Evolutionary conservation across 129 eudicot species (phyloP).

Genomic region (Logfia minima): DNA sequence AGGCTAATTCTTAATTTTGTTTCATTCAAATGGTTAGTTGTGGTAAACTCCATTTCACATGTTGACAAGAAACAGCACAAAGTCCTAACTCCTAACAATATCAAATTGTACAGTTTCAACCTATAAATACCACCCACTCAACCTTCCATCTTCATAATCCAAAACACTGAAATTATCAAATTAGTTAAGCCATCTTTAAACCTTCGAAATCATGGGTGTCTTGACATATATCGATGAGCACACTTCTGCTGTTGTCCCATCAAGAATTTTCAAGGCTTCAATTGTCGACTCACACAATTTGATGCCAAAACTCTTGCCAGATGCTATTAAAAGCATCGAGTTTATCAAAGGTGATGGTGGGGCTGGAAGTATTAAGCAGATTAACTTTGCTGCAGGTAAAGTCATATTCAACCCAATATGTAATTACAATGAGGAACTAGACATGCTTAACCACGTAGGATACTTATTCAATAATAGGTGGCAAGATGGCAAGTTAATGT

Average conservation of each 20-base stretch:
- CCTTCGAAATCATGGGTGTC: slow-evolving; percentile 39
- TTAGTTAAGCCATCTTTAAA: background rate
- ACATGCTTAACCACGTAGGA: too few species aligned
- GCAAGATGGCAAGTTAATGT: too few species aligned
- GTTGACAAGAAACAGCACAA: slow-evolving; percentile 24
- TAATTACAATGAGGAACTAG: too few species aligned
- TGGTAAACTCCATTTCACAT: background rate
- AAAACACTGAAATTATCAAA: slow-evolving; percentile 8
- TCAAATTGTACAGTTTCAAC: background rate
- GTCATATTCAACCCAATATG: background rate
- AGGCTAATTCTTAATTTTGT: slow-evolving; percentile 22
- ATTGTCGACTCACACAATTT: slow-evolving; percentile 46
- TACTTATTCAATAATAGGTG: too few species aligned
- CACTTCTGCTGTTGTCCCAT: slow-evolving; percentile 33
- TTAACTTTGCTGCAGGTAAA: slow-evolving; percentile 38
- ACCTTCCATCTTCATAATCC: slow-evolving; percentile 1
- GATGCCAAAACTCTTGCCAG: slow-evolving; percentile 58
- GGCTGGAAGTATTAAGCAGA: slow-evolving; percentile 48
- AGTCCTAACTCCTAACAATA: background rate
- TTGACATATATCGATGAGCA: slow-evolving; percentile 42
- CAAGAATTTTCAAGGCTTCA: slow-evolving; percentile 51
- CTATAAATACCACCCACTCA: slow-evolving; percentile 14
- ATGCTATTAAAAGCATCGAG: slow-evolving; percentile 47
- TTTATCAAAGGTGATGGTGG: slow-evolving; percentile 55
- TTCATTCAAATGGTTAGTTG: background rate